Evolutionary conservation across 257 asterid genomes (phyloP).

Genomic region (Rehmannia glutinosa): DNA sequence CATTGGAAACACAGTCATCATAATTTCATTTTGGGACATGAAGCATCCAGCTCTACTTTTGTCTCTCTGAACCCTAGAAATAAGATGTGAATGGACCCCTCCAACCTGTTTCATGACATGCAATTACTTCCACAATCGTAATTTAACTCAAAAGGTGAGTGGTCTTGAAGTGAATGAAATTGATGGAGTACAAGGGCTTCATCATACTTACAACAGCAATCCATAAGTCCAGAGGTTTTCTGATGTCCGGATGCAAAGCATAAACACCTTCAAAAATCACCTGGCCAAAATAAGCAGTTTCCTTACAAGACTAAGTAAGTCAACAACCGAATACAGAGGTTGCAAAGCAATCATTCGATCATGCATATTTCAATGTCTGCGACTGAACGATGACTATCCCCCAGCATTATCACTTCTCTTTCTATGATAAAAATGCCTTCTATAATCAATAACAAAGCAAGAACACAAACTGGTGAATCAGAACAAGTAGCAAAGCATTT

Average conservation of each 20-base stretch:
- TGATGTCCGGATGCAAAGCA: constrained; percentile 95
- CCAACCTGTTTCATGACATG: constrained; percentile 70
- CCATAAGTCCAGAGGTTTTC: constrained; percentile 91
- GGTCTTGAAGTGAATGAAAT: constrained; percentile 13
- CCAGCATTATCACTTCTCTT: background rate
- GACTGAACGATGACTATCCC: background rate
- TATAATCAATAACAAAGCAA: background rate
- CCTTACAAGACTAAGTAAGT: background rate
- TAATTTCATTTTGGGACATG: constrained; percentile 88
- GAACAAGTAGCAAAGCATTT: background rate
- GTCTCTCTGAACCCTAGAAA: constrained; percentile 98
- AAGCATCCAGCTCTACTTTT: constrained; percentile 86
- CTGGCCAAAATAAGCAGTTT: constrained; percentile 39
- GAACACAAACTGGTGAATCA: background rate
- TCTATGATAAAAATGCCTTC: background rate
- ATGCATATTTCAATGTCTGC: no score
- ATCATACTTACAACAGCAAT: constrained; percentile 91
- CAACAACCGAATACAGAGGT: background rate
- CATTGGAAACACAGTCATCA: constrained; percentile 96
- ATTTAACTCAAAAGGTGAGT: background rate
- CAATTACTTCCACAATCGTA: constrained; percentile 21
- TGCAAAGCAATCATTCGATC: background rate
- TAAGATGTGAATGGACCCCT: constrained; percentile 98
- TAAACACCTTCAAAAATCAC: constrained; percentile 97
- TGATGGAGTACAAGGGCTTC: background rate